phyloP scores from a whole-genome alignment of 2,329 filamentous ascomycete species.

The Xylariales sp. region DNA sequence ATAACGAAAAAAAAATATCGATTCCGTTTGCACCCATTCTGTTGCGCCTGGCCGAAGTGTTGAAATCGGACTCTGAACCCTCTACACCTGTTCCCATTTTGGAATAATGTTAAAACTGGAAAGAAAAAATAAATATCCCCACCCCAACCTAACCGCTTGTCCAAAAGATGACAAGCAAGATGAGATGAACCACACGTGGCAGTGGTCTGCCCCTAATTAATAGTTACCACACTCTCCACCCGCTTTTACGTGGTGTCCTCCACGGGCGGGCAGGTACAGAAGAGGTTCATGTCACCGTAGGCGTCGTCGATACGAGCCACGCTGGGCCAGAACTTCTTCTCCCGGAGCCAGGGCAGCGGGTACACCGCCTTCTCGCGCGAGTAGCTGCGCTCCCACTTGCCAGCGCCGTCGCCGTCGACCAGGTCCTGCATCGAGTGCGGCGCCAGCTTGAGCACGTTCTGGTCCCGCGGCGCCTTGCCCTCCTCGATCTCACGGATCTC shows the following conservation, averaged over 20 bases:
- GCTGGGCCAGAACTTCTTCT: constrained; percentile 98
- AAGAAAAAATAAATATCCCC: too few species aligned
- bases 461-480: constrained; percentile 67
- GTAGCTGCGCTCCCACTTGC: constrained; percentile 79
- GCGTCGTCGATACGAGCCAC: constrained; percentile 87
- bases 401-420: constrained; percentile 52
- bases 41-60: too few species aligned
- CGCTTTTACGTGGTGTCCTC: constrained; percentile 58
- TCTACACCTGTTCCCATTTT: too few species aligned
- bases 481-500: constrained; percentile 84
- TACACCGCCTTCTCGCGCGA: constrained; percentile 80
- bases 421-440: constrained; percentile 84
- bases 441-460: constrained; percentile 84
- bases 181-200: not conserved
- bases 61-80: too few species aligned
- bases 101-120: too few species aligned
- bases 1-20: too few species aligned
- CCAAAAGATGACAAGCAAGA: not conserved
- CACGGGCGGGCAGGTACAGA: constrained; percentile 89
- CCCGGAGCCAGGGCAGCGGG: constrained; percentile 72
- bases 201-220: not conserved
- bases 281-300: constrained; percentile 87
- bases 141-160: too few species aligned
- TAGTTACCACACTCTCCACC: too few species aligned
- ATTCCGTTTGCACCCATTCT: too few species aligned